Evolutionary conservation across 2,329 filamentous ascomycete species (phyloP).

Genomic region (Didymella pinodella): DNA sequence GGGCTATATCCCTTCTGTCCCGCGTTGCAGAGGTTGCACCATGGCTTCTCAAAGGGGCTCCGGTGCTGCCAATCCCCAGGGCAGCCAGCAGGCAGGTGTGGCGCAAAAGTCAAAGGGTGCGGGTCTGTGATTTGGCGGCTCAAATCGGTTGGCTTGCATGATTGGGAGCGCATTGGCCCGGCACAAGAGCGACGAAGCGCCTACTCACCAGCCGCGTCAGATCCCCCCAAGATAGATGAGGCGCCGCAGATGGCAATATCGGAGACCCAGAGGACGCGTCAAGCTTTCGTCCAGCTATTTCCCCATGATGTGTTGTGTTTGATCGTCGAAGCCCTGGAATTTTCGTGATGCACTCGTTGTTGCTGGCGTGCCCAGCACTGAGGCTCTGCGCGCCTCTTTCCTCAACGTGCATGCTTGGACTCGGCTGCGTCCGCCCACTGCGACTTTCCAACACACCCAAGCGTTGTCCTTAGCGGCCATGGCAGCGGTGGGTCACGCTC

Average conservation of each 20-base stretch:
- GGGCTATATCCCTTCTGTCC: neutral
- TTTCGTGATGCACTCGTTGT: neutral
- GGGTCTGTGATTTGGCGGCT: slow-evolving; percentile 10
- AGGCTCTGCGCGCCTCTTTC: slow-evolving; percentile 16
- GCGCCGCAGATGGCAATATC: slow-evolving; percentile 20
- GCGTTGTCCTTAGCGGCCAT: slow-evolving; percentile 2
- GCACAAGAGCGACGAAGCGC: slow-evolving; percentile 10
- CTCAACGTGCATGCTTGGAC: slow-evolving; percentile 7
- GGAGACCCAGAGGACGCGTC: slow-evolving; percentile 15
- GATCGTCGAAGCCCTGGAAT: slow-evolving; percentile 14
- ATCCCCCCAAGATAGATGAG: slow-evolving; percentile 20
- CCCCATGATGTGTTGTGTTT: slow-evolving; percentile 19
- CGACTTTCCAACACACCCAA: neutral
- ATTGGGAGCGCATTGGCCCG: slow-evolving; percentile 13
- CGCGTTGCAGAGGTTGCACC: slow-evolving; percentile 10
- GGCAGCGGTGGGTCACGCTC: slow-evolving; percentile 5
- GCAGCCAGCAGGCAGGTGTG: slow-evolving; percentile 5
- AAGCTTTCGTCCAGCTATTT: slow-evolving; percentile 8
- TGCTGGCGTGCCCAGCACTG: slow-evolving; percentile 12
- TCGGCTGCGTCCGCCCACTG: slow-evolving; percentile 14
- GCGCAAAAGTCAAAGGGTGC: slow-evolving; percentile 9
- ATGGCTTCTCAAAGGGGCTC: slow-evolving; percentile 6
- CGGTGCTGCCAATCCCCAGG: slow-evolving; percentile 1
- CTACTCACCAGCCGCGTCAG: slow-evolving; percentile 11
- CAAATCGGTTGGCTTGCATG: slow-evolving; percentile 12